phyloP scores from a whole-genome alignment of 495 filamentous ascomycete species.

The Parmelia sp. region DNA sequence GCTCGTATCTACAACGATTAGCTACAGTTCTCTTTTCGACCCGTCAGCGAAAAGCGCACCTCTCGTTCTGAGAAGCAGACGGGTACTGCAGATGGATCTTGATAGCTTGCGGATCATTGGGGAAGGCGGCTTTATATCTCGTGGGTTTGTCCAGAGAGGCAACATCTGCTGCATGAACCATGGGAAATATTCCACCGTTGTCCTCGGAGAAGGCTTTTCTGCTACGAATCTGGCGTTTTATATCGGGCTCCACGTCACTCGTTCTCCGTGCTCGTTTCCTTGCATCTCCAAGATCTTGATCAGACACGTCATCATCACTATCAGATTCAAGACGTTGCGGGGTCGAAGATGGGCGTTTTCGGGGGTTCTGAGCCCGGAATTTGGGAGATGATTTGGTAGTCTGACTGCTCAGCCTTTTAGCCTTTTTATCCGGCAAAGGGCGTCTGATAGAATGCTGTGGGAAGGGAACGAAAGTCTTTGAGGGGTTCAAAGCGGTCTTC shows the following conservation, averaged over 20 bases:
- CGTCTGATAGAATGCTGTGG: conserved; percentile 3
- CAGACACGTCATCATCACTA: conserved; percentile 37
- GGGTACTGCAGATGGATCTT: conserved; percentile 66
- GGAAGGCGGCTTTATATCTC: conserved; percentile 44
- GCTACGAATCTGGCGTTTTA: conserved; percentile 53
- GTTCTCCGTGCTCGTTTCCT: conserved; percentile 43
- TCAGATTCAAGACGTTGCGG: conserved; percentile 47
- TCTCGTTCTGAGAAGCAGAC: conserved; percentile 59
- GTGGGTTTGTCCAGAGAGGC: conserved; percentile 43
- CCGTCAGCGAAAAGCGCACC: conserved; percentile 40
- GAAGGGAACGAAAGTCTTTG: conserved; percentile 23
- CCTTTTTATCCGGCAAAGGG: conserved; percentile 23
- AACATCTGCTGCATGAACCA: conserved; percentile 66
- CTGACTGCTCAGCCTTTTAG: conserved; percentile 32
- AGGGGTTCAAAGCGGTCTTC: conserved; percentile 31
- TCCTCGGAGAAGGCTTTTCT: conserved; percentile 55
- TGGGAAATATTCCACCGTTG: conserved; percentile 42
- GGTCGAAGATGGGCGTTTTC: conserved; percentile 41
- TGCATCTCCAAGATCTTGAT: conserved; percentile 42
- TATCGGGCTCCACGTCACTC: conserved; percentile 46
- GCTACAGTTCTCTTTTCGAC: conserved; percentile 17
- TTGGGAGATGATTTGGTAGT: conserved; percentile 32
- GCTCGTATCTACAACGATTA: conserved; percentile 57
- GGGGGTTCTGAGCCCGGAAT: conserved; percentile 34
- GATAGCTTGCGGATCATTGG: conserved; percentile 39